Conservation (phyloP, 1,284 basidiomycete genomes). For the Boletellus deceptivus region DNA sequence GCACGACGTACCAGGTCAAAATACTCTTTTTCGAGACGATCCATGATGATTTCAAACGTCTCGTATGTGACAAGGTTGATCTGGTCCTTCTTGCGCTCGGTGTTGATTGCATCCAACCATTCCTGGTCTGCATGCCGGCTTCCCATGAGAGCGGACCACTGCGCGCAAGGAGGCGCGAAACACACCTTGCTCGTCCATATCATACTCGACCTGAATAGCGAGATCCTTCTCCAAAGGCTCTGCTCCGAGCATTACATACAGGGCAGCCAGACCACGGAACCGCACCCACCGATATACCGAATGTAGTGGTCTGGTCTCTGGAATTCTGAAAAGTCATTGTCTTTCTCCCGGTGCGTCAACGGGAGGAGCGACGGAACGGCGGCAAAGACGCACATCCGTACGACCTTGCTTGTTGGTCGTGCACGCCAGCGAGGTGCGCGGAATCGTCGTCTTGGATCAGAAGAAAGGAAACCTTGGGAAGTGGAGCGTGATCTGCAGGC, state of each 20-base stretch:
- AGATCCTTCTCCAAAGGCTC: constrained; percentile 94
- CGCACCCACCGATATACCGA: constrained; percentile 74
- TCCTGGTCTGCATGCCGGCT: constrained; percentile 70
- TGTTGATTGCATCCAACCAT: constrained; percentile 90
- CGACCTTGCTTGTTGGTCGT: constrained; percentile 51
- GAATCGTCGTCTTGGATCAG: constrained; percentile 58
- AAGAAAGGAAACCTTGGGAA: constrained; percentile 63
- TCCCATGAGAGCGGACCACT: background rate
- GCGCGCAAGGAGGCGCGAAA: constrained; percentile 10
- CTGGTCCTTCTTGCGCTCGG: constrained; percentile 79
- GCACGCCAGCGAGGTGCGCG: constrained; percentile 52
- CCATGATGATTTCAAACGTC: constrained; percentile 94
- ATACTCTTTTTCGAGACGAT: constrained; percentile 98
- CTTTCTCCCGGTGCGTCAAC: constrained; percentile 38
- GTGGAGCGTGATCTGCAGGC: constrained; percentile 35
- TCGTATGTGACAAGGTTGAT: constrained; percentile 79
- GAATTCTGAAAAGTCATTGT: constrained; percentile 80
- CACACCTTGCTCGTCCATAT: constrained; percentile 98
- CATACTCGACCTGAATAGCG: constrained; percentile 94
- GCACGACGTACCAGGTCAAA: constrained; percentile 79
- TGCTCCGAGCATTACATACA: constrained; percentile 32
- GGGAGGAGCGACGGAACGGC: constrained; percentile 1
- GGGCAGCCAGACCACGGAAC: background rate
- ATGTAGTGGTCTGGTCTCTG: constrained; percentile 83
- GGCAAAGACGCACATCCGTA: constrained; percentile 54